These are phyloP conservation scores for Rhizoclosmatium sp. DNA, from an alignment of 192 early-diverging fungal genomes.

Conservation along the genomic window DNA sequence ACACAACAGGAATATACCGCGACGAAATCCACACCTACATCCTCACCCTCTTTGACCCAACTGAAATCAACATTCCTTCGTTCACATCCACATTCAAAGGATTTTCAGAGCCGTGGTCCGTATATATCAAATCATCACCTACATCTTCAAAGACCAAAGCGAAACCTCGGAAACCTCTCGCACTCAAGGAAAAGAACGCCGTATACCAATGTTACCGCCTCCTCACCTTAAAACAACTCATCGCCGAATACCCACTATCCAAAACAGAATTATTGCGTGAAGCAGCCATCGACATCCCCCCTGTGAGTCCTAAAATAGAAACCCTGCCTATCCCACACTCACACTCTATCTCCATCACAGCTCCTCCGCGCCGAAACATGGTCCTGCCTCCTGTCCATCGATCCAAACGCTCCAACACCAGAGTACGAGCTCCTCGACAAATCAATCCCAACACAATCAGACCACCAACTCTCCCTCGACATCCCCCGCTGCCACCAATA, in stretches of 20 bases:
- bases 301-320: slow-evolving; percentile 2
- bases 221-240: slow-evolving; percentile 15
- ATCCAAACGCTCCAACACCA: background rate
- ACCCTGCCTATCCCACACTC: background rate
- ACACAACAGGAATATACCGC: background rate
- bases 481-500: slow-evolving; percentile 53
- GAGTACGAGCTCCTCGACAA: slow-evolving; percentile 8
- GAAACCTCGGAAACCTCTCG: background rate
- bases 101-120: background rate
- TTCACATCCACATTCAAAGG: background rate
- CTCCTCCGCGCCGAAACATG: slow-evolving; percentile 17
- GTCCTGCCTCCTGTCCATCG: slow-evolving; percentile 9
- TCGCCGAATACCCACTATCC: slow-evolving; percentile 13
- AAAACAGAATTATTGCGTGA: slow-evolving; percentile 13
- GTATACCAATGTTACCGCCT: slow-evolving; percentile 6
- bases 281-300: slow-evolving; percentile 21
- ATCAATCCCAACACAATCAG: slow-evolving; percentile 8
- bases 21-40: slow-evolving; percentile 10
- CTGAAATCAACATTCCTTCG: background rate
- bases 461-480: slow-evolving; percentile 36
- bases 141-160: background rate
- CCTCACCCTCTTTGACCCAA: background rate
- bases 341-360: background rate
- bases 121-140: too few species aligned
- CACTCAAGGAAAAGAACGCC: slow-evolving; percentile 29